Evolutionary conservation across 495 filamentous ascomycete species (phyloP).

Genomic region (Podospora sp.): DNA sequence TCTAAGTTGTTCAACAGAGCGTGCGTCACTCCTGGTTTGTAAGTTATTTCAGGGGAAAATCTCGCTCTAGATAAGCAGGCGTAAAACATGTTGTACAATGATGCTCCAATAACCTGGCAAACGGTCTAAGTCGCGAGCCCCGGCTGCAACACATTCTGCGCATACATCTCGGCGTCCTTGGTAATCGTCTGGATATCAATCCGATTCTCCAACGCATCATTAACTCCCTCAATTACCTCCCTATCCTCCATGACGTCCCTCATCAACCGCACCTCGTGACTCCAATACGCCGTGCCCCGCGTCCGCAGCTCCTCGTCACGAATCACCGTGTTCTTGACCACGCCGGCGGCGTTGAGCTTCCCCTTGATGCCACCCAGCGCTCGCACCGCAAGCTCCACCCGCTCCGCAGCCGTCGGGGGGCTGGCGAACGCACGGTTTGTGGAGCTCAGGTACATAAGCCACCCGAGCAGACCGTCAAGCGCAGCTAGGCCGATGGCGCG

Average conservation of each 20-base stretch:
- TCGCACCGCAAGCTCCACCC: constrained; percentile 47
- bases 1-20: no score
- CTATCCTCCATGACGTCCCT: constrained; percentile 62
- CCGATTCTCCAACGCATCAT: constrained; percentile 55
- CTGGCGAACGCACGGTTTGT: constrained; percentile 67
- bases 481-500: constrained; percentile 62
- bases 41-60: no score
- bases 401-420: constrained; percentile 49
- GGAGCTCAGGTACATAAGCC: constrained; percentile 68
- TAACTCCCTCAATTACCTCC: constrained; percentile 60
- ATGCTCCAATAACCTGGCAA: background rate
- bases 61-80: background rate
- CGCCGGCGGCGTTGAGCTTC: constrained; percentile 53
- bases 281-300: constrained; percentile 54
- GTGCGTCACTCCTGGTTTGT: no score
- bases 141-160: constrained; percentile 47
- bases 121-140: background rate
- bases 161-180: constrained; percentile 59
- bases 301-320: constrained; percentile 55
- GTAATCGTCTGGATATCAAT: constrained; percentile 52
- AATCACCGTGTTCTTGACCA: constrained; percentile 58
- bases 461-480: constrained; percentile 62
- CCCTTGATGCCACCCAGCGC: constrained; percentile 44
- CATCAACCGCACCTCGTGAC: constrained; percentile 55
- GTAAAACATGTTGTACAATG: background rate